A percentile compares a stretch with the other conserved stretches of the same genome.
Evolutionary conservation across 495 filamentous ascomycete genomes (phyloP).

Genomic region (Penicillium mononematosum): DNA sequence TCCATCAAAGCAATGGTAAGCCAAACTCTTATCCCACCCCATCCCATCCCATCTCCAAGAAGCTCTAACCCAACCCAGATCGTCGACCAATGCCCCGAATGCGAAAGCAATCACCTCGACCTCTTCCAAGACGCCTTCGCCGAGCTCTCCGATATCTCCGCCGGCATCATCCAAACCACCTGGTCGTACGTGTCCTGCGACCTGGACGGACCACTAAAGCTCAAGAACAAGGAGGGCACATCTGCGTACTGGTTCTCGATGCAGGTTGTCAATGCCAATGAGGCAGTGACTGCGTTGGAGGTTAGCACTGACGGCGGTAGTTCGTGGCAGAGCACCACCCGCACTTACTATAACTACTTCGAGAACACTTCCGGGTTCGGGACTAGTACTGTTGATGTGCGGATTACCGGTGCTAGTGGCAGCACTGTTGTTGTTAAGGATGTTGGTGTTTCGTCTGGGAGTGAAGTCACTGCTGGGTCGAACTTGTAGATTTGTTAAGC

Average conservation of each 20-base stretch:
- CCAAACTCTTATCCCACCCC: background rate
- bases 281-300: conserved; percentile 50
- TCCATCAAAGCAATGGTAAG: conserved; percentile 62
- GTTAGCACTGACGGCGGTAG: conserved; percentile 56
- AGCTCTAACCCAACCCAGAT: conserved; percentile 37
- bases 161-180: conserved; percentile 54
- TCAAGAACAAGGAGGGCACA: conserved; percentile 58
- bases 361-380: conserved; percentile 55
- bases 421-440: conserved; percentile 34
- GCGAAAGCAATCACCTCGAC: conserved; percentile 56
- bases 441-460: conserved; percentile 25
- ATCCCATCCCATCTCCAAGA: no score
- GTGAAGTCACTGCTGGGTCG: conserved; percentile 23
- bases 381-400: conserved; percentile 50
- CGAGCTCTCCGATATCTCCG: conserved; percentile 42
- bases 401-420: conserved; percentile 51
- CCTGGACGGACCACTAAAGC: conserved; percentile 48
- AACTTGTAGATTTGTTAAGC: conserved; percentile 26
- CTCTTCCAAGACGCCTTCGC: conserved; percentile 58
- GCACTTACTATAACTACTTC: conserved; percentile 60
- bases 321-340: conserved; percentile 50
- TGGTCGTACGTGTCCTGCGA: conserved; percentile 53
- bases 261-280: conserved; percentile 59
- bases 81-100: conserved; percentile 61
- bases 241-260: conserved; percentile 56